Conservation (phyloP, 2,329 filamentous ascomycete genomes). For the Talaromyces sp. region DNA sequence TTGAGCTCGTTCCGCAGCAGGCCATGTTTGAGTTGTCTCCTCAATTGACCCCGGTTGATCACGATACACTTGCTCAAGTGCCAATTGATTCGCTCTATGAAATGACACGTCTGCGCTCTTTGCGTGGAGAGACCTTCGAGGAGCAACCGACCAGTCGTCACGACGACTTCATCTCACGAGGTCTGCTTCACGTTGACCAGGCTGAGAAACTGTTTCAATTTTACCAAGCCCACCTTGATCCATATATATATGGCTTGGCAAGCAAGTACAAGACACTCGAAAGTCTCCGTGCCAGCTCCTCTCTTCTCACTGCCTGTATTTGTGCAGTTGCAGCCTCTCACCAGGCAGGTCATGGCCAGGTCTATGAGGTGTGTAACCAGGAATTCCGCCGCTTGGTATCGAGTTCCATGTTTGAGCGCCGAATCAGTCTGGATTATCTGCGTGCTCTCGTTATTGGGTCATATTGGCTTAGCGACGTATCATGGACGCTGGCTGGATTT, state of each 20-base stretch:
- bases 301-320: conserved; percentile 40
- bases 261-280: conserved; percentile 35
- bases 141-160: conserved; percentile 15
- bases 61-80: conserved; percentile 17
- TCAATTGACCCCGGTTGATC: not conserved
- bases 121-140: conserved; percentile 20
- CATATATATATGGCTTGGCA: conserved; percentile 44
- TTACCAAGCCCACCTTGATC: conserved; percentile 42
- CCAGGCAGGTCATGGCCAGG: conserved; percentile 21
- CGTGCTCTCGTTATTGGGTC: conserved; percentile 46
- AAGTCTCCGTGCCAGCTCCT: conserved; percentile 35
- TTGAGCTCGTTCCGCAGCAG: not conserved
- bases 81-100: conserved; percentile 26
- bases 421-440: conserved; percentile 38
- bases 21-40: conserved; percentile 1
- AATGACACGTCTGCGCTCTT: conserved; percentile 18
- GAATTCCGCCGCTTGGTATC: conserved; percentile 44
- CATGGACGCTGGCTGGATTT: conserved; percentile 29
- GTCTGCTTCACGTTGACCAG: conserved; percentile 35
- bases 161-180: conserved; percentile 42
- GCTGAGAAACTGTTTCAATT: conserved; percentile 38
- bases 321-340: conserved; percentile 46
- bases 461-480: conserved; percentile 50
- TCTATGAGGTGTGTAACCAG: conserved; percentile 36
- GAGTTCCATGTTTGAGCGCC: conserved; percentile 43